A percentile compares a stretch with the other conserved stretches of the same genome.
These are phyloP conservation scores for Rhizopogon vesiculosus DNA, from an alignment of 768 basidiomycete genomes.

Conservation along the genomic window DNA sequence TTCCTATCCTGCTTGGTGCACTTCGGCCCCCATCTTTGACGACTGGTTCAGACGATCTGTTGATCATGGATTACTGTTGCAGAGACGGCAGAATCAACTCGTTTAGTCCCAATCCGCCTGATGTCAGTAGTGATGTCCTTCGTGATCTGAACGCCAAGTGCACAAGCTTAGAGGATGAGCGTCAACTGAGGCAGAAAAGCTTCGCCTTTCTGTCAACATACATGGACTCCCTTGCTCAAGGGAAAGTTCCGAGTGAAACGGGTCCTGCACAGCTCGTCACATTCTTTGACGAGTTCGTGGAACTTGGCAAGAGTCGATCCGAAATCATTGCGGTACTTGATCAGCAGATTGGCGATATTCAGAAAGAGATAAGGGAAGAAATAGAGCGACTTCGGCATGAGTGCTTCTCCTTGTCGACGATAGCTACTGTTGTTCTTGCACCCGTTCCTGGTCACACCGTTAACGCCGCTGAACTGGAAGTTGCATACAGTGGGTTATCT, in stretches of 20 bases:
- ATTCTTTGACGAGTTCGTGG: constrained; percentile 19
- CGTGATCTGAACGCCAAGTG: constrained; percentile 8
- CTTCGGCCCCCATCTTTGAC: constrained; percentile 10
- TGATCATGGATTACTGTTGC: constrained; percentile 12
- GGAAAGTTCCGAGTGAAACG: constrained; percentile 3
- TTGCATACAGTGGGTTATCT: constrained; percentile 13
- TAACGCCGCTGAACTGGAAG: constrained; percentile 10
- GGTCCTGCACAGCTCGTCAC: constrained; percentile 14
- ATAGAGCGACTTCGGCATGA: constrained; percentile 2
- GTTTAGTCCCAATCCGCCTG: neutral
- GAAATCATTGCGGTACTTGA: constrained; percentile 12
- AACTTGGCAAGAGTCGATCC: constrained; percentile 14
- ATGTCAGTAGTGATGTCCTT: neutral
- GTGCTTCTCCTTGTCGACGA: neutral
- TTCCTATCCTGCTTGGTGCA: constrained; percentile 4
- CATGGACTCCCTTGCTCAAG: constrained; percentile 22
- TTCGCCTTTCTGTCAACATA: constrained; percentile 20
- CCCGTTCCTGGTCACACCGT: neutral
- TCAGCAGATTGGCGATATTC: constrained; percentile 7
- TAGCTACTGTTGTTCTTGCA: constrained; percentile 8
- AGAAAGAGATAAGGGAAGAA: constrained; percentile 10
- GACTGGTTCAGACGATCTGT: constrained; percentile 5
- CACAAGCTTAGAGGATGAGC: constrained; percentile 13
- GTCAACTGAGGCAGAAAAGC: constrained; percentile 13
- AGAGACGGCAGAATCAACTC: too few species aligned